Evolutionary conservation across 495 filamentous ascomycete genomes (phyloP).

Genomic region (Daldinia decipiens): DNA sequence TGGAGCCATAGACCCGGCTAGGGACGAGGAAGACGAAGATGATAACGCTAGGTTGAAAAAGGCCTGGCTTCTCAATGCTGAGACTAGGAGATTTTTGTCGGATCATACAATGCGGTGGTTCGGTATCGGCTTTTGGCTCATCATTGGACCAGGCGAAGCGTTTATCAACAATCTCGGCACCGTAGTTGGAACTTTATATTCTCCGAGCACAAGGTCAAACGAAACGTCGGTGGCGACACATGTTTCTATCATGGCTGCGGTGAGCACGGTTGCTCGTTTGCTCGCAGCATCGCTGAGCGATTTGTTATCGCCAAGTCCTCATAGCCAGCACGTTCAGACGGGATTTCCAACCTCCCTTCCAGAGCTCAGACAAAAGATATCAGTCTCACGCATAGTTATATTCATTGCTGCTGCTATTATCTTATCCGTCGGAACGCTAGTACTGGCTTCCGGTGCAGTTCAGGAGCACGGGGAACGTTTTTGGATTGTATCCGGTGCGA

Average conservation of each 20-base stretch:
- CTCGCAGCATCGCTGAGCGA: conserved; percentile 87
- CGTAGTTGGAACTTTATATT: conserved; percentile 85
- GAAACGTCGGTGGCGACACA: conserved; percentile 83
- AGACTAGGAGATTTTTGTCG: conserved; percentile 81
- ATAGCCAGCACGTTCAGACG: conserved; percentile 55
- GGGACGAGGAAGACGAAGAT: conserved; percentile 56
- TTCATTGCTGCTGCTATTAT: conserved; percentile 78
- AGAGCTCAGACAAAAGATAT: conserved; percentile 54
- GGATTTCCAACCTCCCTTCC: conserved; percentile 48
- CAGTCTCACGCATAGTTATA: conserved; percentile 81
- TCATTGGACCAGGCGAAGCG: conserved; percentile 91
- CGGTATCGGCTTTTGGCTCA: conserved; percentile 89
- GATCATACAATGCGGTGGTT: conserved; percentile 97
- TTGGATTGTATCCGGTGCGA: conserved; percentile 78
- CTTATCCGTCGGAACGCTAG: conserved; percentile 78
- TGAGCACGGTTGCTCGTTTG: conserved; percentile 88
- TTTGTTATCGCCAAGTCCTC: conserved; percentile 77
- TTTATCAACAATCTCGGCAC: conserved; percentile 98
- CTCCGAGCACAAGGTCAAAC: conserved; percentile 59
- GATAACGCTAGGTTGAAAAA: conserved; percentile 80
- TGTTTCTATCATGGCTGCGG: conserved; percentile 89
- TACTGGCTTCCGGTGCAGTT: conserved; percentile 76
- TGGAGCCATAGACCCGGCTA: conserved; percentile 49
- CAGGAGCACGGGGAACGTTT: conserved; percentile 75
- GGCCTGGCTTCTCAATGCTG: conserved; percentile 85